Conservation (phyloP, 306 rosid species). For the Heteromeles arbutifolia region DNA sequence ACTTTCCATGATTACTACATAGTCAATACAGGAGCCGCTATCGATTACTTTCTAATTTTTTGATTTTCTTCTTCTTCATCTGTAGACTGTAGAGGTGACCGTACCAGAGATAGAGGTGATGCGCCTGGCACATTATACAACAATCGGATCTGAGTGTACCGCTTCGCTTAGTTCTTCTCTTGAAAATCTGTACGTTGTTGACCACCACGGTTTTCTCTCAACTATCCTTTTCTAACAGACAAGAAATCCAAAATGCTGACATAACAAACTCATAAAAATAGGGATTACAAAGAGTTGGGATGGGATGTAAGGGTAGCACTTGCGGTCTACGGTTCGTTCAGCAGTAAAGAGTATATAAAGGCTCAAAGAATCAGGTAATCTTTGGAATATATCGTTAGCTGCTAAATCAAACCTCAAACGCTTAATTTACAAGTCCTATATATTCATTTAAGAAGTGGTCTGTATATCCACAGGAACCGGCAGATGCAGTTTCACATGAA, state of each 20-base stretch:
- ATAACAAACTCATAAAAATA: conserved; percentile 24
- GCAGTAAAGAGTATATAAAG: conserved; percentile 72
- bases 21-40: not conserved
- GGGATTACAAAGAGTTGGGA: conserved; percentile 65
- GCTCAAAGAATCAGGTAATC: conserved; percentile 77
- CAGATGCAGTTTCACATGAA: conserved; percentile 73
- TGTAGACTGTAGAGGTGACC: conserved; percentile 71
- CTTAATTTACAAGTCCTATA: too few species aligned
- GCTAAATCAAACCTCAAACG: not conserved
- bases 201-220: conserved; percentile 7
- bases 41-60: conserved; percentile 16
- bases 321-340: conserved; percentile 67
- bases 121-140: conserved; percentile 86
- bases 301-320: conserved; percentile 93
- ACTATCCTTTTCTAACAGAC: conserved; percentile 2
- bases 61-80: not conserved
- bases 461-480: conserved; percentile 56
- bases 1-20: not conserved
- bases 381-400: too few species aligned
- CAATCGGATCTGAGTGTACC: conserved; percentile 80
- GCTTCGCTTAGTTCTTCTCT: conserved; percentile 47
- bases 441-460: not conserved
- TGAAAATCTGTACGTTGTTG: conserved; percentile 44
- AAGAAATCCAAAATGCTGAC: conserved; percentile 28
- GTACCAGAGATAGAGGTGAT: conserved; percentile 90